These are phyloP conservation scores for Phytophthora multivora DNA, from an alignment of 352 stramenopile genomes.

Conservation along the genomic window DNA sequence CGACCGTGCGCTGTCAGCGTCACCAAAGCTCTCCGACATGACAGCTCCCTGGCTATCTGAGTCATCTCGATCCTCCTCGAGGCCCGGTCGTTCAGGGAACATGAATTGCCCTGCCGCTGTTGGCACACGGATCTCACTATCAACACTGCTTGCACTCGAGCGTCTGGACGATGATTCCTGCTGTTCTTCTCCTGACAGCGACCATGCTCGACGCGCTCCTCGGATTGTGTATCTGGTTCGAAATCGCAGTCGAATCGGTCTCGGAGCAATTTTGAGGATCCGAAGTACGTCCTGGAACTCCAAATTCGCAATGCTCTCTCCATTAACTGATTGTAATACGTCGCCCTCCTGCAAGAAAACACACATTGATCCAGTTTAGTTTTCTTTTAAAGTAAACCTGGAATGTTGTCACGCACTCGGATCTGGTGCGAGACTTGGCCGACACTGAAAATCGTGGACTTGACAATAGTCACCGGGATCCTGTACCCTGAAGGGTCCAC, in stretches of 20 bases:
- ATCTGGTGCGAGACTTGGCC: constrained; percentile 61
- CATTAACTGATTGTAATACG: constrained; percentile 71
- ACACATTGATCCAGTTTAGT: no score
- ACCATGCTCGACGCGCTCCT: constrained; percentile 14
- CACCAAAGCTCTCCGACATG: constrained; percentile 78
- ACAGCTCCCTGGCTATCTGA: constrained; percentile 72
- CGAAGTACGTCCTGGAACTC: constrained; percentile 70
- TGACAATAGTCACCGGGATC: constrained; percentile 52
- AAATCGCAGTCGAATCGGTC: constrained; percentile 73
- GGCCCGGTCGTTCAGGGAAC: constrained; percentile 29
- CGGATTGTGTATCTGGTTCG: constrained; percentile 34
- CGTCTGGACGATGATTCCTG: constrained; percentile 24
- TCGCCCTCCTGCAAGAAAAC: constrained; percentile 66
- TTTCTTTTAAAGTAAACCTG: no score
- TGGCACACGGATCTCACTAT: constrained; percentile 29
- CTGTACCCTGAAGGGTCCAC: constrained; percentile 25
- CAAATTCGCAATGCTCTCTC: constrained; percentile 64
- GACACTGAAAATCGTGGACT: constrained; percentile 53
- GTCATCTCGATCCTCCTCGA: constrained; percentile 64
- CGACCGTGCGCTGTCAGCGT: constrained; percentile 69
- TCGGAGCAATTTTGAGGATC: constrained; percentile 69
- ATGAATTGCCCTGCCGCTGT: constrained; percentile 37
- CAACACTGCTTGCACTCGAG: constrained; percentile 26
- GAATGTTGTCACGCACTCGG: constrained; percentile 35
- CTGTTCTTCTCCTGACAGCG: constrained; percentile 27